phyloP scores from a whole-genome alignment of 1,284 basidiomycete species.

The Polyporus tsugae region DNA sequence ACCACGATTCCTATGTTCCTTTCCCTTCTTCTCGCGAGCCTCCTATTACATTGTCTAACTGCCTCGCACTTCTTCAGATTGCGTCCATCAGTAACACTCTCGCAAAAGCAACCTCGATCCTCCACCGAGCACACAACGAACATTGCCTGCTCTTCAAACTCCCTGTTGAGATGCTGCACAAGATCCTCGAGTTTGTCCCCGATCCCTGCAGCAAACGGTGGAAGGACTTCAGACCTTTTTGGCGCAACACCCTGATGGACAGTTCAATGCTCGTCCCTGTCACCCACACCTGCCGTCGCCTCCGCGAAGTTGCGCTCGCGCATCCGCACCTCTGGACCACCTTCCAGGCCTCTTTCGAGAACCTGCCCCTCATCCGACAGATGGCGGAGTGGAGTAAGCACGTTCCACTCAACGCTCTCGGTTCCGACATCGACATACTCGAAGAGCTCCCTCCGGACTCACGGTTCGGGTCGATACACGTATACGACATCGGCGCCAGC shows the following conservation, averaged over 20 bases:
- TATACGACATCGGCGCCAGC: not conserved
- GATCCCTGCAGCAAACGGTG: not conserved
- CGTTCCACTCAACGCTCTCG: not conserved
- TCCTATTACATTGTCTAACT: not conserved
- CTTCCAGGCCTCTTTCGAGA: not conserved
- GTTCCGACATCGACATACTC: not conserved
- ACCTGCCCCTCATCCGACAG: not conserved
- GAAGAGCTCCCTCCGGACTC: not conserved
- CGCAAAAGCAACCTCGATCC: not conserved
- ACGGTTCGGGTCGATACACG: not conserved
- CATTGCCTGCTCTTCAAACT: slow-evolving; percentile 4
- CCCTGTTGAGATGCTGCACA: slow-evolving; percentile 7
- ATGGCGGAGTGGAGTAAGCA: not conserved
- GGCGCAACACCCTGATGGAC: not conserved
- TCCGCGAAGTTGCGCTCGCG: slow-evolving; percentile 9
- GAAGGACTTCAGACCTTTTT: not conserved
- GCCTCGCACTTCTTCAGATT: not conserved
- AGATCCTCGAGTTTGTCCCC: slow-evolving; percentile 9
- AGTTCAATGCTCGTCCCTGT: slow-evolving; percentile 7
- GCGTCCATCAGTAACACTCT: not conserved
- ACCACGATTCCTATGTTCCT: too few relatives aligned
- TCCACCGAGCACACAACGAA: slow-evolving; percentile 7
- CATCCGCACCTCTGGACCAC: slow-evolving; percentile 9
- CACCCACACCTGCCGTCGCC: slow-evolving; percentile 4
- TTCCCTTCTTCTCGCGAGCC: too few relatives aligned